Conservation (phyloP, 208 protist species). For the Novymonas esmeraldas region DNA sequence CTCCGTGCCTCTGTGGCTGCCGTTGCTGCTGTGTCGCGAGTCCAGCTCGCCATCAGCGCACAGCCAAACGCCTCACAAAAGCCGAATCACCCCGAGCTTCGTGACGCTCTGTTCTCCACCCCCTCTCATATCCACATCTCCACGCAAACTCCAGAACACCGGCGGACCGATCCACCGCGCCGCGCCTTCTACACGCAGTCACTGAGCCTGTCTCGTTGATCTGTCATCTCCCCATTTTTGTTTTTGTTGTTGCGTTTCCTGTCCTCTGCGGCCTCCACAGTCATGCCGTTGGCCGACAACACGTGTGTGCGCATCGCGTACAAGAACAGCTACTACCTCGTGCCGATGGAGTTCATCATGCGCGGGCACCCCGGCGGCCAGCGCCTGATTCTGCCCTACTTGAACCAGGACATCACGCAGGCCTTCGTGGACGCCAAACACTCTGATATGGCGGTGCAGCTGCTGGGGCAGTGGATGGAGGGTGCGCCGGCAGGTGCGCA, state of each 20-base stretch:
- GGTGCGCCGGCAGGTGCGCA: conserved; percentile 3
- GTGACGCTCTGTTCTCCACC: no score
- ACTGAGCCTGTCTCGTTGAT: no score
- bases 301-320: conserved; percentile 26
- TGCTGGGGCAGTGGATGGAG: conserved; percentile 43
- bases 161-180: no score
- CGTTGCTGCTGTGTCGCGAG: no score
- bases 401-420: conserved; percentile 37
- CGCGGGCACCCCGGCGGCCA: conserved; percentile 35
- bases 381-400: conserved; percentile 28
- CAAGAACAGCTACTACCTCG: conserved; percentile 30
- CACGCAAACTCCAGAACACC: no score
- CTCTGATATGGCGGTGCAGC: conserved; percentile 27
- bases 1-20: no score
- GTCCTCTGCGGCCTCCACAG: neutral
- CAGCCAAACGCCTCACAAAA: no score
- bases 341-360: conserved; percentile 30
- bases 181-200: no score
- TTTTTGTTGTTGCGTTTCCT: conserved; percentile 8
- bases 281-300: neutral
- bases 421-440: conserved; percentile 37
- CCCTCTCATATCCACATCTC: no score
- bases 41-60: no score
- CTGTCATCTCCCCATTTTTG: neutral
- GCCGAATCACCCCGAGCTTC: no score